Base-by-base conservation (phyloP, 1,139 yeast genomes). In the Barnettozyma hawaiiensis region DNA sequence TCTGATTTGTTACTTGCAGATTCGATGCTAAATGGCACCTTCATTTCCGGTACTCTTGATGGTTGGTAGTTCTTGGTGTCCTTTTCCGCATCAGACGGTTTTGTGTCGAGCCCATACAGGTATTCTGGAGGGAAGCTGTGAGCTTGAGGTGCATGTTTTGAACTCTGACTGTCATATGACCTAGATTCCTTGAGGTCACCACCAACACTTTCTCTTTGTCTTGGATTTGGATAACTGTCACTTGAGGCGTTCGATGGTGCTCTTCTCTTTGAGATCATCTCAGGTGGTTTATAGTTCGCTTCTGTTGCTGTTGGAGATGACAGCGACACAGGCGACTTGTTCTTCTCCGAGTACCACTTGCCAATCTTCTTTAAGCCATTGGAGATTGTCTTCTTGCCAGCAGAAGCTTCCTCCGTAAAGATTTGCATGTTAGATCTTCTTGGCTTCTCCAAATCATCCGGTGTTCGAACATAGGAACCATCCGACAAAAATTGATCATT, bases 291-390 rank as follows among this genome's bases (percentile, higher is more conserved):
- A 49, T 77, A 76, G 3, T 11, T n/a, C n/a, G 35, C 4, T n/a
- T 37, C 41, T n/a, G 24, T 12, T 19, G 34, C 16, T 32, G 31
- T 14, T 19, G 24, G 32, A 14, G 27, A 15, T 12, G 34, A 26
- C 7, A 31, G 24, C 6, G 31, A 14, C 4, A 5, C 40, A 6
- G 45, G 21, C 46, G 47, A 46, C 42, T 35, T 38, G 23, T 41
- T 58, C 68, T 68, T 73, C 41, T 75, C 80, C 43, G 72, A 76
- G 52, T 82, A 82, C 87, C 90, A 81, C 48, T 75, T 79, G 2
- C 85, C 85, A n/a, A 83, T 62, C 52, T 76, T 81, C 47, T 71
- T 75, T 39, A 81, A 61, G 0, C 84, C 75, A 39, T 61, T 63
- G 4, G 72, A 55, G 10, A 71, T 58, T n/a, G 62, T 61, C 37